Percentiles rank a stretch among this genome's conserved stretches.
phyloP scores from a whole-genome alignment of 1,284 basidiomycete genomes.

The Irpex rosettiformis region DNA sequence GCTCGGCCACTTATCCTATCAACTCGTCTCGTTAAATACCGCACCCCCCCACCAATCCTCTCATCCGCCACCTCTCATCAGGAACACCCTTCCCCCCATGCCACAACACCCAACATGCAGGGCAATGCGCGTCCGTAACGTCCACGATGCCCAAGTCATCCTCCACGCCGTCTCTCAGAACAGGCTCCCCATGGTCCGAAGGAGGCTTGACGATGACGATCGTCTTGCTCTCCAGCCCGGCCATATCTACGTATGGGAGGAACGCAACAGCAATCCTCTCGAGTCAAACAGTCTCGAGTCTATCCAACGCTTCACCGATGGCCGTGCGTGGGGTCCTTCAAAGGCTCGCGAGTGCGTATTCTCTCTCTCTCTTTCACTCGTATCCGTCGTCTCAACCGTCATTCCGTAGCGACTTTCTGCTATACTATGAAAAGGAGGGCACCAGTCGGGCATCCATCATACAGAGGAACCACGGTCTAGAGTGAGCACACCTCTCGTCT shows the following conservation, averaged over 20 bases:
- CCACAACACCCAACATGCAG: slow-evolving; percentile 30
- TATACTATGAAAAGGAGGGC: slow-evolving; percentile 37
- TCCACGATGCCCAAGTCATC: slow-evolving; percentile 34
- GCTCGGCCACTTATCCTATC: slow-evolving; percentile 2
- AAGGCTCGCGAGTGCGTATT: slow-evolving; percentile 30
- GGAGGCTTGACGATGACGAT: slow-evolving; percentile 43
- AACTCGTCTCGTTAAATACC: slow-evolving; percentile 10
- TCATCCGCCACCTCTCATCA: background rate
- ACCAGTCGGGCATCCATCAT: slow-evolving; percentile 28
- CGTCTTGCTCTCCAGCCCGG: slow-evolving; percentile 37
- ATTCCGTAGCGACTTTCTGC: slow-evolving; percentile 30
- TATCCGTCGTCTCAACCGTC: background rate
- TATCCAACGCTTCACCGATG: slow-evolving; percentile 43
- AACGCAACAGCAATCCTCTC: slow-evolving; percentile 35
- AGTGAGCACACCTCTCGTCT: slow-evolving; percentile 15
- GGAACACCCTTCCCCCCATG: slow-evolving; percentile 16
- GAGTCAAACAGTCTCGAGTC: slow-evolving; percentile 35
- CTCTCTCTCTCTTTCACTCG: background rate
- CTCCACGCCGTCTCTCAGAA: slow-evolving; percentile 32
- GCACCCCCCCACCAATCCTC: slow-evolving; percentile 6
- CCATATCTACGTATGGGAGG: slow-evolving; percentile 46
- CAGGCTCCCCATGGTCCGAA: slow-evolving; percentile 34
- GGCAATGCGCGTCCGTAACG: slow-evolving; percentile 27
- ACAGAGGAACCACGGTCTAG: slow-evolving; percentile 23
- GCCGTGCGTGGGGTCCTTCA: slow-evolving; percentile 29